These are phyloP conservation scores for Cryphonectria japonica DNA, from an alignment of 2,329 filamentous ascomycete genomes.

Conservation along the genomic window DNA sequence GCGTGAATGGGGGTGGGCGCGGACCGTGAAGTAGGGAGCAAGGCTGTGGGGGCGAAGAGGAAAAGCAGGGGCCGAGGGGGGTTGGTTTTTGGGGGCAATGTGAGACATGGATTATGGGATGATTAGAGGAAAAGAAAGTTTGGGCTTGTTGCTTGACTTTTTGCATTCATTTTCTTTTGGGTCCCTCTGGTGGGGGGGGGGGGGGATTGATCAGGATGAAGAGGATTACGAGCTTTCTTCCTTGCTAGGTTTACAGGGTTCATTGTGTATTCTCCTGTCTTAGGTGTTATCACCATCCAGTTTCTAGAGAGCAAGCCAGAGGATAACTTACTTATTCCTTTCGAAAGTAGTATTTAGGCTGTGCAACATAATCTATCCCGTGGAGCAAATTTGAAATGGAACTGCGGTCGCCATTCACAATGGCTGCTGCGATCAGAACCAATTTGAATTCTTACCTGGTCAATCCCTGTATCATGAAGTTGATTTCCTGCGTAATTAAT, in stretches of 20 bases:
- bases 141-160: neutral
- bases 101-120: neutral
- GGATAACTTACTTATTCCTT: too few relatives aligned
- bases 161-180: too few relatives aligned
- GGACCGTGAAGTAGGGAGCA: neutral
- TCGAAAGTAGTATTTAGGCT: too few relatives aligned
- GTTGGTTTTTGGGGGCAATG: neutral
- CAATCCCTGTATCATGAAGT: too few relatives aligned
- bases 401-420: too few relatives aligned
- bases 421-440: too few relatives aligned
- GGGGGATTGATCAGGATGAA: neutral
- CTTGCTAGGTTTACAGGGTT: neutral
- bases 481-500: too few relatives aligned
- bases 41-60: neutral
- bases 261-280: too few relatives aligned
- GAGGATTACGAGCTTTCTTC: neutral
- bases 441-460: too few relatives aligned
- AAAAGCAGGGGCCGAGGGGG: neutral
- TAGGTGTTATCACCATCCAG: neutral
- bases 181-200: too few relatives aligned
- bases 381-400: too few relatives aligned
- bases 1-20: conserved; percentile 16
- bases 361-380: too few relatives aligned
- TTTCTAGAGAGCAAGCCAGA: neutral
- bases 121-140: neutral